Percentiles rank a stretch among this genome's conserved stretches.
Conservation (phyloP, 345 rosid genomes). For the Pseudoturritis turrita region DNA sequence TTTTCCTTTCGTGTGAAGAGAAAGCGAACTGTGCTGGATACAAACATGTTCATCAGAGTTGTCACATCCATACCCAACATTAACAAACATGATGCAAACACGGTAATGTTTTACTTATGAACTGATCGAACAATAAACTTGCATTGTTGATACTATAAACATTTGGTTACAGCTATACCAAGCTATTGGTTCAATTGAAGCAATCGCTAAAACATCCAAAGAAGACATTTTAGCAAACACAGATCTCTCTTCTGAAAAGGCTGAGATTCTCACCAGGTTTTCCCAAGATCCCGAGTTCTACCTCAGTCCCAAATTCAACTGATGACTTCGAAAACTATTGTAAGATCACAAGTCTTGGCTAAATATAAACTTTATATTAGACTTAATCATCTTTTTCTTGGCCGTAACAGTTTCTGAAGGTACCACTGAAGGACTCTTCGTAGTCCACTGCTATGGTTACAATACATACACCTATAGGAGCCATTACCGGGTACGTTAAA, state of each 20-base stretch:
- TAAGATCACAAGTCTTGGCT: slow-evolving; percentile 15
- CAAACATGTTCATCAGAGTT: slow-evolving; percentile 54
- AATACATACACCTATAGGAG: not conserved
- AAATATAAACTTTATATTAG: not conserved
- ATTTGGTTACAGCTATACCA: slow-evolving; percentile 62
- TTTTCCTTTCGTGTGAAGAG: slow-evolving; percentile 46
- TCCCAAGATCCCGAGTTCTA: slow-evolving; percentile 77
- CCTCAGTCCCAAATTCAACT: slow-evolving; percentile 58
- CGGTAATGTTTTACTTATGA: slow-evolving; percentile 40
- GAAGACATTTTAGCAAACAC: slow-evolving; percentile 67
- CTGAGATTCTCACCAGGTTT: slow-evolving; percentile 54
- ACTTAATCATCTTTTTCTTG: slow-evolving; percentile 1
- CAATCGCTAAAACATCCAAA: slow-evolving; percentile 77
- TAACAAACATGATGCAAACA: slow-evolving; percentile 74
- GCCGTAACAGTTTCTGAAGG: not conserved
- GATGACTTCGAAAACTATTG: slow-evolving; percentile 7
- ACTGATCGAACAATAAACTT: not conserved
- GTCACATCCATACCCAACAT: slow-evolving; percentile 81
- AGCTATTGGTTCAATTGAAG: slow-evolving; percentile 86
- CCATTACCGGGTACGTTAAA: not conserved
- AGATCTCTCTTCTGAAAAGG: slow-evolving; percentile 82
- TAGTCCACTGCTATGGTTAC: not conserved
- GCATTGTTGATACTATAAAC: not conserved
- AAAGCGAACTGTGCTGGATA: slow-evolving; percentile 52
- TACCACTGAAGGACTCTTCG: not conserved